Base-by-base conservation (phyloP, 1,139 yeast species). In the Candida pseudoviswanathii region DNA sequence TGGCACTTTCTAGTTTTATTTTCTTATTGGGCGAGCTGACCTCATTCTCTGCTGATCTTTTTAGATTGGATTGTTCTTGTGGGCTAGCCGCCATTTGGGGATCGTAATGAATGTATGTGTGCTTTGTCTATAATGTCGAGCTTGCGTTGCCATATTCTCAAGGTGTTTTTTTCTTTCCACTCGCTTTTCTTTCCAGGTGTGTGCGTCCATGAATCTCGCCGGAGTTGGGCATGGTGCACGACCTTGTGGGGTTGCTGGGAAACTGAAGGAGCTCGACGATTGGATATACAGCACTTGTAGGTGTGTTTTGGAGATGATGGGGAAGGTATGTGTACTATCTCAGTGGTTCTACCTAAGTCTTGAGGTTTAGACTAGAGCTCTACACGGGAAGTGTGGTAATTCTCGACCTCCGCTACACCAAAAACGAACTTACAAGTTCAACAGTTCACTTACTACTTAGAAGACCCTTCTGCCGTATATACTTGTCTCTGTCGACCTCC, bases 1-100 rank as follows among this genome's bases (percentile, higher is more conserved):
- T 39, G 5, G 44, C 50, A 6, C 49, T 52, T 42, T 56, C 64
- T 5, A 50, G 45, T 44, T 62, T 62, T 5, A 50, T 43, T 45
- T 54, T 51, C 45, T 64, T 57, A 25, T 21, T 43, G n/a, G 45
- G 41, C 21, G 41, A 36, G 29, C 10, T 36, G n/a, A 45, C 31
- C 31, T 50, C 53, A n/a, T 45, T 49, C 10, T 45, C 56, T 8
- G 43, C 42, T 21, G 26, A 16, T 45, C 54, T 39, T 44, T 51
- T 45, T 32, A 43, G 41, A 36, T 25, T 48, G 8, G 44, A 11
- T 25, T 32, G 45, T 21, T 50, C 51, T 37, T 44, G 43, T 24
- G 43, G 46, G 33, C 43, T 46, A 26, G 25, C 26, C 11, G 46
- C 34, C 52, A 50, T 48, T 36, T 16, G 16, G 40, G 32, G 26